These are phyloP conservation scores for Aspergillus phoenicis DNA, from an alignment of 2,329 filamentous ascomycete genomes.

Conservation along the genomic window DNA sequence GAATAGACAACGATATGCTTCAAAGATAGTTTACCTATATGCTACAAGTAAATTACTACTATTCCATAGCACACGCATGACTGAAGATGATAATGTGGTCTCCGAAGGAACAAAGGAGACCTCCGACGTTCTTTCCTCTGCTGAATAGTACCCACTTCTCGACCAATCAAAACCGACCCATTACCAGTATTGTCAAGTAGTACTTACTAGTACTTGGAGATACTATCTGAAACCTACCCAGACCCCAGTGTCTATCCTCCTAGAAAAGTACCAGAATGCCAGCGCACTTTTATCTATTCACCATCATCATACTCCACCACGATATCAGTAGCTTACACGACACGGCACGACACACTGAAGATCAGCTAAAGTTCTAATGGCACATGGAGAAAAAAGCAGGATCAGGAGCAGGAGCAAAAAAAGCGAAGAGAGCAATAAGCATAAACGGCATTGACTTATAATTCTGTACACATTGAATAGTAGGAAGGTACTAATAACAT, in stretches of 20 bases:
- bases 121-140: no score
- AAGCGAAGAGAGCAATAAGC: background rate
- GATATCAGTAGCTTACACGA: background rate
- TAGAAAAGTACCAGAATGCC: background rate
- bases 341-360: background rate
- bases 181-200: no score
- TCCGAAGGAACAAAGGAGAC: no score
- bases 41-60: no score
- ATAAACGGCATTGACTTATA: constrained; percentile 8
- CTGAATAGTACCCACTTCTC: background rate
- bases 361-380: background rate
- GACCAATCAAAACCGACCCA: background rate
- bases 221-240: no score
- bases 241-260: no score
- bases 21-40: background rate
- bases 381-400: background rate
- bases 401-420: background rate
- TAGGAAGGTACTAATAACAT: background rate
- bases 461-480: constrained; percentile 13
- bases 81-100: no score
- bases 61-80: no score
- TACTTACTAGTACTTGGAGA: no score
- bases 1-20: background rate
- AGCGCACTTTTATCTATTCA: background rate
- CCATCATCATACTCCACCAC: background rate